phyloP scores from a whole-genome alignment of 2,329 filamentous ascomycete species.

The Rachicladosporium sp. region DNA sequence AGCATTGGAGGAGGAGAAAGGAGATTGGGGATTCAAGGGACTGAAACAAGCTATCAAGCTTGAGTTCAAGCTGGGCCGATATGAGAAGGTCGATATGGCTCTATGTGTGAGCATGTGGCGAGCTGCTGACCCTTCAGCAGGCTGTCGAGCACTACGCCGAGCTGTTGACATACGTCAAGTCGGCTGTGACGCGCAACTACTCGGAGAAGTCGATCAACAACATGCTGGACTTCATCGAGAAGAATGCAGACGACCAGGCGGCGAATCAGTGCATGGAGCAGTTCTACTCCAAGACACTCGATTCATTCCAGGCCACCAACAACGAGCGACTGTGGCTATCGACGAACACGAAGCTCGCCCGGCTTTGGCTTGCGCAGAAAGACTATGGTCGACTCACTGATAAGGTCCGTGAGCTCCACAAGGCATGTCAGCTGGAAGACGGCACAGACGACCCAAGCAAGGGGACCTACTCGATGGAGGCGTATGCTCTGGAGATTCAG shows the following conservation, averaged over 20 bases:
- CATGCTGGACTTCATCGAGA: slow-evolving; percentile 96
- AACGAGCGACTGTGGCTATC: slow-evolving; percentile 96
- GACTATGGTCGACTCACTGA: slow-evolving; percentile 69
- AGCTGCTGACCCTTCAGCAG: slow-evolving; percentile 34
- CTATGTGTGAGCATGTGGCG: background rate
- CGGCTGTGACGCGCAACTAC: slow-evolving; percentile 92
- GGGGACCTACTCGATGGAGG: slow-evolving; percentile 88
- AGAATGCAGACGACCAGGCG: slow-evolving; percentile 60
- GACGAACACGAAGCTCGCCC: slow-evolving; percentile 93
- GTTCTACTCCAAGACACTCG: slow-evolving; percentile 86
- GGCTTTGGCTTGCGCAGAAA: slow-evolving; percentile 81
- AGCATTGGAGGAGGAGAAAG: slow-evolving; percentile 74
- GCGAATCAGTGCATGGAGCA: slow-evolving; percentile 77
- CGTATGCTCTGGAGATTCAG: slow-evolving; percentile 94
- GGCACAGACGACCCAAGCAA: slow-evolving; percentile 87
- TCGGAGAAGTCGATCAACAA: slow-evolving; percentile 99
- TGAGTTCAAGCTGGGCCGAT: slow-evolving; percentile 84
- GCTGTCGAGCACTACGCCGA: slow-evolving; percentile 87
- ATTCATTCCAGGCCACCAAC: slow-evolving; percentile 93
- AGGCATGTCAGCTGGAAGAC: slow-evolving; percentile 74
- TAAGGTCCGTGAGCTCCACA: slow-evolving; percentile 81
- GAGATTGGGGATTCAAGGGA: slow-evolving; percentile 97
- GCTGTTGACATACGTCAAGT: slow-evolving; percentile 93
- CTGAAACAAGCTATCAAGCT: slow-evolving; percentile 97
- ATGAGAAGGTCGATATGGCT: slow-evolving; percentile 52